Base-by-base conservation (phyloP, 2,329 filamentous ascomycete species). In the Exophiala alcalophila region DNA sequence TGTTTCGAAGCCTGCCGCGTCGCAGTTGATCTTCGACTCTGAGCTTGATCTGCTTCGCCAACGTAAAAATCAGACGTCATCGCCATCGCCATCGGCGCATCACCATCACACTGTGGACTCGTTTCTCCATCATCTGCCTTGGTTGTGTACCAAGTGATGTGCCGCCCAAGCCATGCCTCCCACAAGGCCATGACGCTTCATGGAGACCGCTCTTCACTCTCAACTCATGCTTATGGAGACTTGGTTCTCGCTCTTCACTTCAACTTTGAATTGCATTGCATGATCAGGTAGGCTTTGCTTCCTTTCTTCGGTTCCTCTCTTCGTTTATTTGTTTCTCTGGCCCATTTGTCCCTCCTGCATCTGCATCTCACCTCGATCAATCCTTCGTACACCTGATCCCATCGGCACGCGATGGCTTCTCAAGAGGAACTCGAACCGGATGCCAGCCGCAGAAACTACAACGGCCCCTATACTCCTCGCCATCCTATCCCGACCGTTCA, bases 401-500 rank as follows among this genome's bases (percentile, higher is more conserved):
- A 14, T 26, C 24, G 12, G 26, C 37, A 21, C 21, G 38, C 7
- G 11, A 50, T 33, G 39, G 36, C 47, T 28, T 18, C 39, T 8
- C 8, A 25, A 29, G 45, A 52, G 18, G 50, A 52, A 3, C 30
- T 55, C 39, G 46, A 55, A 7, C 47, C 50, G 9, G 53, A 50
- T 9, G 39, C 16, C n/a, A 21, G 23, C 19, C 29, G 40, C 9
- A 38, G 40, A 20, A 28, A 20, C 4, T 50, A 53, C 38, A 16
- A 45, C 16, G 20, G 36, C 9, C 50, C 53, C 16, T 50, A 50
- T 35, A 52, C 50, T 12, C 28, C 53, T 14, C 52, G 51, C 20
- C 50, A 57, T 31, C 53, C 53, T 8, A 52, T 57, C 10, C 54
- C 54, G 15, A 57, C 54, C 16, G 40, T 57, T 11, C 50, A 55